Percentiles rank a stretch among this genome's conserved stretches.
Evolutionary conservation across 768 basidiomycete species (phyloP).

Genomic region (Inosperma sp.): DNA sequence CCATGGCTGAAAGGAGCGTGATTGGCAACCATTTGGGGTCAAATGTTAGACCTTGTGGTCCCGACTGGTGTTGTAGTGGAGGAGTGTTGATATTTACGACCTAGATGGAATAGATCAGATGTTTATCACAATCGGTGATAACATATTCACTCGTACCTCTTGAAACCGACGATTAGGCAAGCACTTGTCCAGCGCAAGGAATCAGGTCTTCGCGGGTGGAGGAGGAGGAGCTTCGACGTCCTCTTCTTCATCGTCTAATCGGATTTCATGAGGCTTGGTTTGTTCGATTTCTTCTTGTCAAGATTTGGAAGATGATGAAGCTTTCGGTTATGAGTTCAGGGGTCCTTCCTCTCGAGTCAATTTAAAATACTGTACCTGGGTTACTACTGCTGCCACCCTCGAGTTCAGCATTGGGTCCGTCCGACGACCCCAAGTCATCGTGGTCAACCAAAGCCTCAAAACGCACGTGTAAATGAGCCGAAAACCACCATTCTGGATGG

Average conservation of each 20-base stretch:
- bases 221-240: conserved; percentile 34
- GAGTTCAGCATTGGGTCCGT: neutral
- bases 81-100: conserved; percentile 55
- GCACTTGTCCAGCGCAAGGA: conserved; percentile 91
- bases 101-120: conserved; percentile 36
- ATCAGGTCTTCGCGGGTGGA: conserved; percentile 49
- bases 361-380: conserved; percentile 54
- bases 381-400: conserved; percentile 30
- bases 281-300: conserved; percentile 39
- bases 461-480: conserved; percentile 85
- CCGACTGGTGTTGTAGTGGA: conserved; percentile 1
- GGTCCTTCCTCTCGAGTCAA: no score
- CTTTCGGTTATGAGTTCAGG: no score
- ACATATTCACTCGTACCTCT: no score
- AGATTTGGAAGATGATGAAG: no score
- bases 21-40: conserved; percentile 96
- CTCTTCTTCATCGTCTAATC: conserved; percentile 44
- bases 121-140: conserved; percentile 2
- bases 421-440: no score
- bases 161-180: conserved; percentile 70
- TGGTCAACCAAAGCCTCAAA: conserved; percentile 71
- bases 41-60: conserved; percentile 45
- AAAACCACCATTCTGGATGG: conserved; percentile 85
- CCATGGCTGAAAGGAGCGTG: conserved; percentile 77
- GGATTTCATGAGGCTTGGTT: conserved; percentile 50